Evolutionary conservation across 164 flowering plant species (phyloP).

Genomic region (Stephania cephalantha): DNA sequence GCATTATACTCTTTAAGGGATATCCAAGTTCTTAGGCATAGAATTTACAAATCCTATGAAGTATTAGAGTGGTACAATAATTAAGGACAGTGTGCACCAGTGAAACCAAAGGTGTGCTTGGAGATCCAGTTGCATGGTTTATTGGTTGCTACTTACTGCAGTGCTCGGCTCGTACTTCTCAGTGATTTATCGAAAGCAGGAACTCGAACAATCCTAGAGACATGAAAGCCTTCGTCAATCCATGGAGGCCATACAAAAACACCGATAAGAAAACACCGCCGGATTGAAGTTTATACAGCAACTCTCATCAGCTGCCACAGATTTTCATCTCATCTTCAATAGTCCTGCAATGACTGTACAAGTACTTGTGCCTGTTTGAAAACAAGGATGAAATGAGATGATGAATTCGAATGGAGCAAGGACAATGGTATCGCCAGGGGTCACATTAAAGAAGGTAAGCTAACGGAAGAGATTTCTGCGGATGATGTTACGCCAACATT

Average conservation of each 20-base stretch:
- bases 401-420: too few relatives aligned
- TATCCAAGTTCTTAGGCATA: too few relatives aligned
- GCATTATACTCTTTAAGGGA: too few relatives aligned
- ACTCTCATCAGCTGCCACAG: neutral
- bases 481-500: too few relatives aligned
- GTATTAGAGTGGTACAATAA: too few relatives aligned
- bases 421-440: too few relatives aligned
- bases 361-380: neutral
- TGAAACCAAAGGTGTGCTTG: too few relatives aligned
- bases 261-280: slow-evolving; percentile 21
- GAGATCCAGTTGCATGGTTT: too few relatives aligned
- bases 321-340: neutral
- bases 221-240: slow-evolving; percentile 31
- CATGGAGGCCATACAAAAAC: slow-evolving; percentile 30
- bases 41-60: too few relatives aligned
- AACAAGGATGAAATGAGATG: neutral
- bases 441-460: too few relatives aligned
- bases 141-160: neutral
- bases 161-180: slow-evolving; percentile 19
- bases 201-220: slow-evolving; percentile 30
- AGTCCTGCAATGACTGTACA: neutral
- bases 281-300: neutral
- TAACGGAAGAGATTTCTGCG: too few relatives aligned
- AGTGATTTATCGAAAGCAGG: slow-evolving; percentile 31
- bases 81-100: too few relatives aligned